Conservation (phyloP, 1,284 basidiomycete genomes). For the Erythrobasidium hasegawianum region DNA sequence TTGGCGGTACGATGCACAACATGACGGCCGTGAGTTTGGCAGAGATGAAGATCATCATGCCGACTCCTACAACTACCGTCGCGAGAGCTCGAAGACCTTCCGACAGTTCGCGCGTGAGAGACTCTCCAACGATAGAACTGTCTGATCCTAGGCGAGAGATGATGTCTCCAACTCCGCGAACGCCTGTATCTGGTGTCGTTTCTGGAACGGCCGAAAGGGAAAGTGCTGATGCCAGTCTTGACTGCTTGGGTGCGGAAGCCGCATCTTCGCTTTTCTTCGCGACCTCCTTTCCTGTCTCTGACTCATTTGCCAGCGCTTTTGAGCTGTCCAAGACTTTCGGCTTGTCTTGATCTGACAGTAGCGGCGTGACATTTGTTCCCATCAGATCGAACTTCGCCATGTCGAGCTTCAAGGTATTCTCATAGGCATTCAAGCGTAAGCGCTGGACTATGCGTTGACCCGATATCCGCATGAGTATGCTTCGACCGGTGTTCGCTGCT, state of each 20-base stretch:
- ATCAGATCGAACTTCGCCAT: conserved; percentile 33
- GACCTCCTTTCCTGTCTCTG: too few relatives aligned
- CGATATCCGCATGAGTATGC: conserved; percentile 78
- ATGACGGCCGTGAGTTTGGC: conserved; percentile 82
- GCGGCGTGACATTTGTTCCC: not conserved
- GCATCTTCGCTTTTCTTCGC: conserved; percentile 9
- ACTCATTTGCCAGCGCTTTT: not conserved
- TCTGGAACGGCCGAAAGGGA: conserved; percentile 7
- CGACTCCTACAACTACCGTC: conserved; percentile 85
- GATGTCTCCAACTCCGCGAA: conserved; percentile 89
- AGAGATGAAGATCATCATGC: conserved; percentile 94
- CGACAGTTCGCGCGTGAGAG: conserved; percentile 83
- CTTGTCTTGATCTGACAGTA: conserved; percentile 3
- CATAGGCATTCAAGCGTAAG: conserved; percentile 76
- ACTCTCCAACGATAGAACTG: conserved; percentile 90
- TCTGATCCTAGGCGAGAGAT: conserved; percentile 87
- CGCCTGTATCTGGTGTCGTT: conserved; percentile 54
- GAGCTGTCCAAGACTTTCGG: not conserved
- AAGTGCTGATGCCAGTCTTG: conserved; percentile 6
- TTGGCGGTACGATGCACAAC: conserved; percentile 88
- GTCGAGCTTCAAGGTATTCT: conserved; percentile 51
- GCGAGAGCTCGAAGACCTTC: conserved; percentile 83
- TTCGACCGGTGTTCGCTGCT: conserved; percentile 77
- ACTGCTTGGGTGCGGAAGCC: not conserved
- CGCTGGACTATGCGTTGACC: conserved; percentile 90